A percentile compares a stretch with the other conserved stretches of the same genome.
Conservation (phyloP, 192 early-diverging fungal species). For the Coemansia sp. region DNA sequence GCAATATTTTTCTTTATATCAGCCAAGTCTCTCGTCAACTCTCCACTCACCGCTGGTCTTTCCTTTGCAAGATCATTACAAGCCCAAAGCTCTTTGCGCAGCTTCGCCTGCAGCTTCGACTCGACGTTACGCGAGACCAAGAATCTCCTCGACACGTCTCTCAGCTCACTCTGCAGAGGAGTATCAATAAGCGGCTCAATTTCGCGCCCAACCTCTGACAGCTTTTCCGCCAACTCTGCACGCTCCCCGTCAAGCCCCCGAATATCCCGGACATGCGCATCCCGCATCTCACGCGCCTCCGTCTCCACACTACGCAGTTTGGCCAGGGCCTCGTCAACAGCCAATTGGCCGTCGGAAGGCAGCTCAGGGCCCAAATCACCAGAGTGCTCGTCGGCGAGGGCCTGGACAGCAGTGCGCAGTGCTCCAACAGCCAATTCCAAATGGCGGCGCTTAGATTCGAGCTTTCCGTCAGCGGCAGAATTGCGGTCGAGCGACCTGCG, state of each 20-base stretch:
- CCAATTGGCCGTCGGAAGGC: not conserved
- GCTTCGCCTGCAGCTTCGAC: conserved; percentile 14
- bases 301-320: conserved; percentile 18
- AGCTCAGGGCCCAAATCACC: not conserved
- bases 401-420: not conserved
- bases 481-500: conserved; percentile 9
- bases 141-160: conserved; percentile 8
- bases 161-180: conserved; percentile 22
- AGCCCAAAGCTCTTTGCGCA: conserved; percentile 9
- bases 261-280: conserved; percentile 15
- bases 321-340: conserved; percentile 6
- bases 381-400: not conserved
- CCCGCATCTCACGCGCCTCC: conserved; percentile 13
- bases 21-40: not conserved
- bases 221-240: conserved; percentile 12
- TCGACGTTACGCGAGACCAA: not conserved
- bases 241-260: conserved; percentile 29
- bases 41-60: not conserved
- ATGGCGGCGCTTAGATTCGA: conserved; percentile 6
- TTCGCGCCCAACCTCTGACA: conserved; percentile 7
- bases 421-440: conserved; percentile 17
- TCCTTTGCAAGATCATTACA: conserved; percentile 1
- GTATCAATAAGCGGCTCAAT: conserved; percentile 17
- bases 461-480: conserved; percentile 4
- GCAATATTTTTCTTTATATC: not conserved